Evolutionary conservation across 148 eudicot species (phyloP), one percentile per base, ranked within the genome.

Genomic region (Euryodendron excelsum): DNA sequence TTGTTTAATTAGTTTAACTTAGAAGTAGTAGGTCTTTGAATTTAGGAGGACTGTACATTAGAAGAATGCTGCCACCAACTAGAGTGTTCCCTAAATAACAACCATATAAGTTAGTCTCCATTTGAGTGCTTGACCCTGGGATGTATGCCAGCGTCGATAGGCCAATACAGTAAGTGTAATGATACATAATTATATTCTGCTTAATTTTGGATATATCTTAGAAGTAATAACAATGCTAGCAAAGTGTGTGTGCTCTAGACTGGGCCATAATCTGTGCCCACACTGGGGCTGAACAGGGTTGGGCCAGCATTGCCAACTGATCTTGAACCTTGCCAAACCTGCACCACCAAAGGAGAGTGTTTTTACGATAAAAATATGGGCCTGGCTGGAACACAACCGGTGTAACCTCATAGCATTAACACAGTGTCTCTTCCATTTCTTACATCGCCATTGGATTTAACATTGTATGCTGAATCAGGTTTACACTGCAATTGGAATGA

Each of bases 341-440:
- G 9, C 69, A 55, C 23, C 59, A 18, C 59, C 4, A 55, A 55
- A 20, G 15, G 10, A 9, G 15, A 12, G 13, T 48, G 30, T 34
- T 8, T 7, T 34, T 65, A 7, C 36, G 34, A 10, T 65, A 41
- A 34, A 5, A 65, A 20, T 25, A 65, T 65, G 69, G 69, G 25
- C n/a, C 45, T 65, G 69, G 41, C 69, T 33, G 69, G 7, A 18
- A 41, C 45, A 41, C 45, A 33, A 34, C 69, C 69, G 5, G 69
- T 2, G 8, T 33, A 34, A 18, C 30, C 25, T 10, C 52, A 33
- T 20, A 0, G 17, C 36, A 8, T 65, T 4, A 41, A 41, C 45
- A n/a, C 45, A 63, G 21, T 31, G 14, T 61, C 65, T 61, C 65
- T 61, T 30, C 21, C 39, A 63, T 63, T 60, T 63, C 67, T 63